Conservation (phyloP, 139 green algal species). For the Coccomyxa sp. region DNA sequence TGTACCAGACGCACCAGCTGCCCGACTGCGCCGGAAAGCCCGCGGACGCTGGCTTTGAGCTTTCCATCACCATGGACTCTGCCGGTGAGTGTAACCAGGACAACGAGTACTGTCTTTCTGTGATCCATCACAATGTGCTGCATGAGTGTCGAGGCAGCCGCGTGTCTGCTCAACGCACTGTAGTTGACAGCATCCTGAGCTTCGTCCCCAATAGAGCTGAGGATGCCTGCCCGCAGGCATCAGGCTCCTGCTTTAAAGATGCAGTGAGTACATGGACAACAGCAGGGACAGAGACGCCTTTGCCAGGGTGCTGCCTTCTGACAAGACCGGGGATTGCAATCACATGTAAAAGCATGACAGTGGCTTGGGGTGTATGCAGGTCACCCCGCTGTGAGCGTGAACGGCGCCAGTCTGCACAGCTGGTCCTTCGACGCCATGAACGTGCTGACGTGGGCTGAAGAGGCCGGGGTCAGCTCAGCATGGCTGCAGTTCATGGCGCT, state of each 20-base stretch:
- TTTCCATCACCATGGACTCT: slow-evolving; percentile 13
- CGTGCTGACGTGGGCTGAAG: slow-evolving; percentile 8
- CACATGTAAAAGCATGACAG: too few relatives aligned
- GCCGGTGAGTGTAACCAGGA: background rate
- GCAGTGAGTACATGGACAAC: background rate
- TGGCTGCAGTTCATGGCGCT: slow-evolving; percentile 22
- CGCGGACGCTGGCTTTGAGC: slow-evolving; percentile 6
- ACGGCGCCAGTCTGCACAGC: background rate
- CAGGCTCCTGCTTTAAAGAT: background rate
- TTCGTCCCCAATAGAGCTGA: too few relatives aligned
- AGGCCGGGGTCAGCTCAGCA: slow-evolving; percentile 2
- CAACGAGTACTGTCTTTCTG: too few relatives aligned
- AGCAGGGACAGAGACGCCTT: background rate
- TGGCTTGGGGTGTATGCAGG: slow-evolving; percentile 7
- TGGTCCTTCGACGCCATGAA: slow-evolving; percentile 14
- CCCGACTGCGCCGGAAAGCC: background rate
- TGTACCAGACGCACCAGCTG: slow-evolving; percentile 11
- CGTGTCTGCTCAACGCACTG: too few relatives aligned
- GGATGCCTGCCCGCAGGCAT: too few relatives aligned
- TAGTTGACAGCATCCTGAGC: too few relatives aligned
- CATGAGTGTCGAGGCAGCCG: too few relatives aligned
- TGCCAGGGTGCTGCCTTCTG: too few relatives aligned
- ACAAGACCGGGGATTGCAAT: too few relatives aligned
- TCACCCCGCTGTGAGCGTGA: background rate
- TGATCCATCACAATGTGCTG: too few relatives aligned